These are phyloP conservation scores for Coffea humblotiana DNA, from an alignment of 305 asterid genomes.

Conservation along the genomic window DNA sequence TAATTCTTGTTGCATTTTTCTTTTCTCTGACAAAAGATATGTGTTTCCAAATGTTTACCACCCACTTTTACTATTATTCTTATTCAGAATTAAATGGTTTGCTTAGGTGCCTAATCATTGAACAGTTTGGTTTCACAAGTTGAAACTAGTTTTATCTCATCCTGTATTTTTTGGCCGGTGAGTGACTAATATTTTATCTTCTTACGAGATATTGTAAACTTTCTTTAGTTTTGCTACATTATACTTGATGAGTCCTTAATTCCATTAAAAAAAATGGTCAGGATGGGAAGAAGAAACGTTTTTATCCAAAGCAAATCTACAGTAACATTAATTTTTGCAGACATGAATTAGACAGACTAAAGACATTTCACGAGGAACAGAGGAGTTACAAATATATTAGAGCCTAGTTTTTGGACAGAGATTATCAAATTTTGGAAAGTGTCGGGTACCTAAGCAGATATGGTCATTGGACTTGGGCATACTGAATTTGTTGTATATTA, in stretches of 20 bases:
- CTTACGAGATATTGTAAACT: not conserved
- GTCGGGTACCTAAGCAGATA: not conserved
- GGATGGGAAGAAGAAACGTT: not conserved
- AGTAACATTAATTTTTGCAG: not conserved
- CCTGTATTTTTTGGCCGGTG: not conserved
- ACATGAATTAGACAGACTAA: not conserved
- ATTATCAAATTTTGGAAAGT: not conserved
- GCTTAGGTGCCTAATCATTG: not conserved
- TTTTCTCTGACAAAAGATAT: no score
- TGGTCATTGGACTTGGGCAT: constrained; percentile 5
- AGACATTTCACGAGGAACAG: not conserved
- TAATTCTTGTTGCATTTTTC: no score
- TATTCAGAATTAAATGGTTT: not conserved
- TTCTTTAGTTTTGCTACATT: not conserved
- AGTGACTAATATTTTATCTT: no score
- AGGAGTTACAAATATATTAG: no score
- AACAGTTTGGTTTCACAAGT: not conserved
- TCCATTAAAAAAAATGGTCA: no score
- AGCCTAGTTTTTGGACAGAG: not conserved
- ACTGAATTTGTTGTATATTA: not conserved
- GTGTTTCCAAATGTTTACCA: no score
- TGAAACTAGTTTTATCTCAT: not conserved
- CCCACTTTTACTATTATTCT: no score
- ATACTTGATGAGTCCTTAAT: no score
- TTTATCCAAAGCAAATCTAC: not conserved